Evolutionary conservation across 108 stramenopile genomes (phyloP), one percentile per base, ranked within the genome.

Genomic region (Asterionellopsis glacialis): DNA sequence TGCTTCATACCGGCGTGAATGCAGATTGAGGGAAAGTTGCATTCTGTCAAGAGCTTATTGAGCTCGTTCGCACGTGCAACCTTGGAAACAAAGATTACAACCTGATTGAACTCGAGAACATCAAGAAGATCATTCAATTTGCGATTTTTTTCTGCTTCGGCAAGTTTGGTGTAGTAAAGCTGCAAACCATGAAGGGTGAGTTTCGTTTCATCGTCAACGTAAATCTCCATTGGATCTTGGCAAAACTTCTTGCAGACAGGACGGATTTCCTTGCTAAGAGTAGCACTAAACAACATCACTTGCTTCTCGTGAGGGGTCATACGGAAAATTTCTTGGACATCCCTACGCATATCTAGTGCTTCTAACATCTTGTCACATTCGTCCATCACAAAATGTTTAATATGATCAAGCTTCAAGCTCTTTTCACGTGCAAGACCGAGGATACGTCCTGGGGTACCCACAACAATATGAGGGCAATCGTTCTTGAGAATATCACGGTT

Each of bases 321-420:
- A 56, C 93, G 89, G 91, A 98, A 99, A 65, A 99, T 98, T 63
- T 96, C 94, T 85, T 98, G 97, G 45, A 99, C 80, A 76, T 98
- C 95, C 25, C 91, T 76, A 54, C 98, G 87, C 98, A 99, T 99
- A 63, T 97, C 96, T 55, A 97, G 83, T 25, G 91, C 82, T 59
- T 95, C 97, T 70, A 99, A 85, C 45, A 99, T 85, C 47, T 94
- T 92, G 85, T 99, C 99, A 70, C 97, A 98, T 75, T 99, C 99
- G 71, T 99, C 99, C 56, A 99, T 65, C n/a, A 99, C 98, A 77
- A 99, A 99, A 84, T 96, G 95, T 84, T 98, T 97, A 70, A 98
- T 83, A 57, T 92, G 82, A 73, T 88, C 89, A 33, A 98, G 70
- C 65, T 97, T 92, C 57, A 99, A 80, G 52, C 74, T 76, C 80